Evolutionary conservation across 371 early-diverging fungal species (phyloP), one percentile per base, ranked within the genome.

Genomic region (Capillidium rhysosporum): DNA sequence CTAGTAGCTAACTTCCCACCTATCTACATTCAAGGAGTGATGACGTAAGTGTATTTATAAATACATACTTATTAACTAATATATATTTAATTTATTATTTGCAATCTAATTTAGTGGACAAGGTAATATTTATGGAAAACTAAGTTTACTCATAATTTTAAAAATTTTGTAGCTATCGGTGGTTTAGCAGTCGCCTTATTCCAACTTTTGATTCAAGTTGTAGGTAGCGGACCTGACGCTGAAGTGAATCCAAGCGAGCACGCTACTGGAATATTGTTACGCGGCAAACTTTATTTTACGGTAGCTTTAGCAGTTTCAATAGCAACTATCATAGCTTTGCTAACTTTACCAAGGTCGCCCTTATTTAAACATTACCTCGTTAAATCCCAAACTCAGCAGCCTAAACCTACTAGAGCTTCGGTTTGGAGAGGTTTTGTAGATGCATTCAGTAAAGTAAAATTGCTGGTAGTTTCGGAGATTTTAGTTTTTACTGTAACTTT

Each of bases 1-100:
- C 68, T 84, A 24, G 82, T 78, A 0, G 71, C 80, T 26, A 75
- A 71, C 28, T 79, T 88, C 59, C 79, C 86, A 1, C 71, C 79
- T 4, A 61, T 61, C 21, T 79, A 84, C 57, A 69, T 77, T 30
- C 84, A 84, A 57, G 84, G 80, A 9, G 76, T 86, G 12, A 71
- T 87, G 67, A 67, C 74, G 80, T 77, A 70, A 53, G n/a, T n/a
- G n/a, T n/a, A n/a, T n/a, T n/a, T n/a, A n/a, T n/a, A n/a, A n/a
- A n/a, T n/a, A n/a, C n/a, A n/a, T n/a, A n/a, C n/a, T n/a, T 38
- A 26, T 25, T 44, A 29, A 40, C 12, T 57, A 1, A 20, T n/a
- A 9, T 21, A 44, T 45, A 29, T 28, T 28, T 16, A 28, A 30
- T 24, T 26, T 44, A 52, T 26, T 54, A 48, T 21, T 38, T 31